These are phyloP conservation scores for Chaetomiaceae sp. DNA, from an alignment of 2,329 filamentous ascomycete species.

Conservation along the genomic window DNA sequence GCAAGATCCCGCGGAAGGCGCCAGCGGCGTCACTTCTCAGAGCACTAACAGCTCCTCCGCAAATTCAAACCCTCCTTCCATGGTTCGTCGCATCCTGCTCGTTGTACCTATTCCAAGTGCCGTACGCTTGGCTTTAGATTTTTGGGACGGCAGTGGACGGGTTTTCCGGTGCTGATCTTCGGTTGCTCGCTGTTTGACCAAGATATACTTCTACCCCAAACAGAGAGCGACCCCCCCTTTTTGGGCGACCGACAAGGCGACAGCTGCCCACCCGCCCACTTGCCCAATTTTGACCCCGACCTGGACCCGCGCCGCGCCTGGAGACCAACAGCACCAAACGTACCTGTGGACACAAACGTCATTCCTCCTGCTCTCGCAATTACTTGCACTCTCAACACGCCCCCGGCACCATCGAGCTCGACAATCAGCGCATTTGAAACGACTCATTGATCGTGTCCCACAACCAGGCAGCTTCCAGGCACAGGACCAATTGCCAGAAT, in stretches of 20 bases:
- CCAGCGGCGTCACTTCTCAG: no score
- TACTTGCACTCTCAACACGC: not conserved
- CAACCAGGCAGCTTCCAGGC: no score
- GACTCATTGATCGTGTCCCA: conserved; percentile 3
- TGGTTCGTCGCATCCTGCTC: no score
- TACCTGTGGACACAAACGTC: conserved; percentile 21
- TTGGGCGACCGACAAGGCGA: not conserved
- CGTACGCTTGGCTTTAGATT: no score
- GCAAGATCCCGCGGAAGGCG: no score
- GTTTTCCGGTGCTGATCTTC: not conserved
- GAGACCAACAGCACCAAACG: conserved; percentile 12
- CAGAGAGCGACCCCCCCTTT: not conserved
- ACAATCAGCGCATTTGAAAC: conserved; percentile 14
- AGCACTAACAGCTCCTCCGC: no score
- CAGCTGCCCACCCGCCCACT: conserved; percentile 17
- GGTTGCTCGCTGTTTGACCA: not conserved
- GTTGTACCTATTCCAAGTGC: no score
- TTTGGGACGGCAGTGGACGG: no score
- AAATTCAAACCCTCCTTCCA: no score
- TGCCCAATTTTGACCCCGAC: conserved; percentile 26
- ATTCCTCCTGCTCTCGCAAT: conserved; percentile 17
- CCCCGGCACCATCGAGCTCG: conserved; percentile 2
- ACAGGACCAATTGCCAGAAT: conserved; percentile 42
- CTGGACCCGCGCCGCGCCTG: conserved; percentile 22
- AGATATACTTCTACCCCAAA: not conserved